Base-by-base conservation (phyloP, 495 filamentous ascomycete species). In the Aspergillus funiculosus region DNA sequence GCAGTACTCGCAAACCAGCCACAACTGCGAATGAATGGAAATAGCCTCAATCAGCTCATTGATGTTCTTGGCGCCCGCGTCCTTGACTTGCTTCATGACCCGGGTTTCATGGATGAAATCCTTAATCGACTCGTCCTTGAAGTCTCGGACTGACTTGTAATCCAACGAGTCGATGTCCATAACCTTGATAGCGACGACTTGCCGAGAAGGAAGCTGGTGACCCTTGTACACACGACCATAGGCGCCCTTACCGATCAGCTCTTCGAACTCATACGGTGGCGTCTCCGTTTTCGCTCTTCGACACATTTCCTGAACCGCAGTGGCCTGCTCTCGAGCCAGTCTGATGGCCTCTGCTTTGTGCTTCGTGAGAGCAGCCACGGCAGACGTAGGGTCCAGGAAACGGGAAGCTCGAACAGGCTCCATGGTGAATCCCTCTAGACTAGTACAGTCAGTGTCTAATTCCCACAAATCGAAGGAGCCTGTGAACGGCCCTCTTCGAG, bases 1-100 rank as follows among this genome's bases (percentile, higher is more conserved):
- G 52, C 89, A 95, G 61, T 95, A 94, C 57, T 97, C 92, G 46
- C 86, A 94, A 44, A 96, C 82, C 64, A 98, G 82, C 92, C 92
- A 98, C 65, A 98, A 77, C 52, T 90, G 80, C 39, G 86, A 80
- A 32, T 91, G 86, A 20, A 95, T 82, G 1, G 87, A 81, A 32
- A 94, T 79, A 1, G 88, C 89, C 50, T 94, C 89, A 56, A 91
- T 83, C 15, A 95, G 78, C 43, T 84, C 80, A 56, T 95, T 97
- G 62, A 98, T 85, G 56, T 96, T 96, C 54, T 83, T 81, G 1
- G 89, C 91, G 17, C 84, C 85, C 37, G 78, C 79, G 50, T 92
- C 87, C 57, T 84, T 86, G 9, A 96, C 77, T 43, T 89, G 79
- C 53, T 86, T 86, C 50, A 98, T 75, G 5, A 91, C 81, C 43